Conservation (phyloP, 2,329 filamentous ascomycete genomes). For the Ilyonectria mors-panacis region DNA sequence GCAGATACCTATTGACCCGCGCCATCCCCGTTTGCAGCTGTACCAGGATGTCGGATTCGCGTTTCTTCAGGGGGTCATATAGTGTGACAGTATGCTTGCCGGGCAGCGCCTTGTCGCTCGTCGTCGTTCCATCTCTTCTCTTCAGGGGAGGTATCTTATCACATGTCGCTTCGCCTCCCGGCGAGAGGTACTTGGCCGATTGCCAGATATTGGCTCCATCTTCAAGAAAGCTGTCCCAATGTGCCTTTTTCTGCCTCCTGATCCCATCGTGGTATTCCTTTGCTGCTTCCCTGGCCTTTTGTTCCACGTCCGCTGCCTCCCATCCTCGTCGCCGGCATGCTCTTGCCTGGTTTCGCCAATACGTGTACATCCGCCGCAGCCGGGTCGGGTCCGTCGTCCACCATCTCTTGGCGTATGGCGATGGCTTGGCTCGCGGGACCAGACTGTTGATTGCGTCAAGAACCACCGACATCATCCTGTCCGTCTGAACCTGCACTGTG, state of each 20-base stretch:
- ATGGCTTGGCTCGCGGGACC: constrained; percentile 8
- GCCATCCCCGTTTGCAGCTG: background rate
- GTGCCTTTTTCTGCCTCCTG: constrained; percentile 45
- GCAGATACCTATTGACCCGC: constrained; percentile 20
- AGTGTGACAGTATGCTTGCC: constrained; percentile 7
- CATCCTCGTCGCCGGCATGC: constrained; percentile 2
- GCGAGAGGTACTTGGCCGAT: constrained; percentile 44
- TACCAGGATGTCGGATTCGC: constrained; percentile 4
- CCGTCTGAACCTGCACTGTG: constrained; percentile 18
- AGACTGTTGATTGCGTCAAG: constrained; percentile 24
- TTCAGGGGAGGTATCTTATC: background rate
- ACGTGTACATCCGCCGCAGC: constrained; percentile 30
- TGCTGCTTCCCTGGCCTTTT: background rate
- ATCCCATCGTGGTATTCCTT: constrained; percentile 27
- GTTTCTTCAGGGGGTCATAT: constrained; percentile 10
- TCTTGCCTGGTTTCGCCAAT: constrained; percentile 24
- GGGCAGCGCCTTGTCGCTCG: background rate
- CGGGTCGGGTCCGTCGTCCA: constrained; percentile 15
- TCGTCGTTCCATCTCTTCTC: background rate
- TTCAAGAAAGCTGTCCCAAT: constrained; percentile 46
- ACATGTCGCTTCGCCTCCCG: background rate
- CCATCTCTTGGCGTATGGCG: constrained; percentile 11
- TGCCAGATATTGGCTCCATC: constrained; percentile 42
- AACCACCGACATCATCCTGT: constrained; percentile 24
- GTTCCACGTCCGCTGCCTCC: background rate